These are phyloP conservation scores for Talaromyces adpressus DNA, from an alignment of 495 filamentous ascomycete species.

Conservation along the genomic window DNA sequence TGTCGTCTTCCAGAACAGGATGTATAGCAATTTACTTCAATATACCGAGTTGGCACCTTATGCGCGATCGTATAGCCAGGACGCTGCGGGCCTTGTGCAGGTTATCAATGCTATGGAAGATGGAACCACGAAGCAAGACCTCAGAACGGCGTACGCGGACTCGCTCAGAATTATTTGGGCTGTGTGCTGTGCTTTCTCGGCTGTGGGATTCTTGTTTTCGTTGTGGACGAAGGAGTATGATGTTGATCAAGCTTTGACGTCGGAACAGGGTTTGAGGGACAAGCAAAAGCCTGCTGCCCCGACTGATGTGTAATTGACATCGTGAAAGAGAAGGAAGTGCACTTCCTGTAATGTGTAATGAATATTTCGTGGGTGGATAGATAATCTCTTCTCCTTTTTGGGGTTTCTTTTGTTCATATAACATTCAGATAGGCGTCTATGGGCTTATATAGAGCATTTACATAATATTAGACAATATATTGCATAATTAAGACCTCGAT, in stretches of 20 bases:
- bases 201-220: slow-evolving; percentile 41
- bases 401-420: background rate
- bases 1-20: slow-evolving; percentile 54
- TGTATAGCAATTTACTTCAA: slow-evolving; percentile 36
- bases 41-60: slow-evolving; percentile 34
- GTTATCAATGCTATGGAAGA: slow-evolving; percentile 50
- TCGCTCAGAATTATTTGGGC: slow-evolving; percentile 52
- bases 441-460: background rate
- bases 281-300: slow-evolving; percentile 16
- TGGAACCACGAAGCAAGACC: slow-evolving; percentile 25
- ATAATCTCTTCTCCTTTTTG: background rate
- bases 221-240: slow-evolving; percentile 46
- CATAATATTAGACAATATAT: background rate
- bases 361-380: background rate
- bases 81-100: slow-evolving; percentile 53
- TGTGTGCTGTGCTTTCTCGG: slow-evolving; percentile 45
- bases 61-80: slow-evolving; percentile 43
- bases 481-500: background rate
- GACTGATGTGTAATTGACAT: background rate
- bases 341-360: background rate
- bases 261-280: slow-evolving; percentile 38
- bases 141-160: slow-evolving; percentile 50
- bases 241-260: slow-evolving; percentile 42
- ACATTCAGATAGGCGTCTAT: background rate
- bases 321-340: background rate